Percentiles rank a stretch among this genome's conserved stretches.
phyloP scores from a whole-genome alignment of 1,284 basidiomycete species.

The Trichosporon sp. region DNA sequence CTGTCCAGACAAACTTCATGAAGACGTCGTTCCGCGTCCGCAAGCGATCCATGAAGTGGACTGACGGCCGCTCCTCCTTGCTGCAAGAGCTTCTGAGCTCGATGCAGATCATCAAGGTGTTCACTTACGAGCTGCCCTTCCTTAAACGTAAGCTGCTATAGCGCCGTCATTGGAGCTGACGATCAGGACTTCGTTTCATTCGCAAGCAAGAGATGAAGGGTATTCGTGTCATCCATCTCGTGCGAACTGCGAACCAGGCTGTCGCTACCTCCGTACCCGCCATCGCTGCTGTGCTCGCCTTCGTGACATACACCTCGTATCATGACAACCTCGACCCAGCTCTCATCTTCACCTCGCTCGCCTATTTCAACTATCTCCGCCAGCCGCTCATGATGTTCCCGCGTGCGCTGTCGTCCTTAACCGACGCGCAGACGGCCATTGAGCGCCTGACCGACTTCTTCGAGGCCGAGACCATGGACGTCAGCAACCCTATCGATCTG shows the following conservation, averaged over 20 bases:
- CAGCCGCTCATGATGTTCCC: conserved; percentile 72
- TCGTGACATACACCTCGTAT: conserved; percentile 69
- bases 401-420: conserved; percentile 65
- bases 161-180: background rate
- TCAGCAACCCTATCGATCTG: conserved; percentile 58
- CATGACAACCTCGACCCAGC: conserved; percentile 63
- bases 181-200: conserved; percentile 62
- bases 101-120: conserved; percentile 76
- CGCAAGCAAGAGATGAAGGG: conserved; percentile 64
- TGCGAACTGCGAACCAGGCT: conserved; percentile 63
- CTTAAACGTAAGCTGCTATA: conserved; percentile 60
- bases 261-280: conserved; percentile 56
- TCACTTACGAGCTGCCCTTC: conserved; percentile 70
- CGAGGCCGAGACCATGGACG: conserved; percentile 63
- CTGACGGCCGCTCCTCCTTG: conserved; percentile 79
- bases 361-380: conserved; percentile 68
- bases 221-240: conserved; percentile 64
- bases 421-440: conserved; percentile 68
- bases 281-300: conserved; percentile 72
- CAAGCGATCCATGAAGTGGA: conserved; percentile 67
- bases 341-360: conserved; percentile 70
- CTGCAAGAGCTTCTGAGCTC: conserved; percentile 74
- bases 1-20: conserved; percentile 73
- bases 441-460: conserved; percentile 62
- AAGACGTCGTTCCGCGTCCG: conserved; percentile 67